Evolutionary conservation across 1,284 basidiomycete genomes (phyloP), one percentile per base, ranked within the genome.

Genomic region (Ceratobasidium sp.): DNA sequence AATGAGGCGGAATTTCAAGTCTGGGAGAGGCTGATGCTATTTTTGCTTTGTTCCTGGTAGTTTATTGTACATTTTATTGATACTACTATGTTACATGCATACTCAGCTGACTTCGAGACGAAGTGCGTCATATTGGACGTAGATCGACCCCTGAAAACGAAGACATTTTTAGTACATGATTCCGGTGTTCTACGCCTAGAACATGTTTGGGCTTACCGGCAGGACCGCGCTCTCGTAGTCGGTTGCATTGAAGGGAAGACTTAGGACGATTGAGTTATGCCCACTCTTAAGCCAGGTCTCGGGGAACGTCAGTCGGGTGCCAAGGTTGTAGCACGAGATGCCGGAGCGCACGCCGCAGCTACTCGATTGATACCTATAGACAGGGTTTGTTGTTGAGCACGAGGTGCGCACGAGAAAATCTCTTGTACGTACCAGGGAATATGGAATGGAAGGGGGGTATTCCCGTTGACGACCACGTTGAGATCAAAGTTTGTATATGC

Each of bases 51-150:
- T 66, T 21, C 63, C 28, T 66, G 54, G 35, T 49, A 59, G n/a
- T n/a, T 23, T 70, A 70, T 44, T 32, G 26, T 32, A 70, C 41
- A 57, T 28, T 8, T 23, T 14, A 32, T n/a, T n/a, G n/a, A 18
- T 38, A 11, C 21, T 58, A 58, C n/a, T n/a, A n/a, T n/a, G n/a
- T 21, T 30, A 43, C 30, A 38, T 9, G 35, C 30, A 32, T 38
- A 30, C 26, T 70, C 28, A 70, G 67, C 44, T 70, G 67, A 79
- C 69, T 66, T 78, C 78, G 30, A 79, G 72, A 16, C 77, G 72
- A n/a, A 79, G 50, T 11, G 78, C 78, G 73, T 79, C 78, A 69
- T 79, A 79, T 72, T 76, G 67, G 43, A 78, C 78, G 21, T 73
- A 76, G 28, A 78, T 73, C 54, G 76, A 75, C 18, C 28, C 67